Percentiles rank a stretch among this genome's conserved stretches.
Conservation (phyloP, 306 rosid species). For the Carpinus viminea region DNA sequence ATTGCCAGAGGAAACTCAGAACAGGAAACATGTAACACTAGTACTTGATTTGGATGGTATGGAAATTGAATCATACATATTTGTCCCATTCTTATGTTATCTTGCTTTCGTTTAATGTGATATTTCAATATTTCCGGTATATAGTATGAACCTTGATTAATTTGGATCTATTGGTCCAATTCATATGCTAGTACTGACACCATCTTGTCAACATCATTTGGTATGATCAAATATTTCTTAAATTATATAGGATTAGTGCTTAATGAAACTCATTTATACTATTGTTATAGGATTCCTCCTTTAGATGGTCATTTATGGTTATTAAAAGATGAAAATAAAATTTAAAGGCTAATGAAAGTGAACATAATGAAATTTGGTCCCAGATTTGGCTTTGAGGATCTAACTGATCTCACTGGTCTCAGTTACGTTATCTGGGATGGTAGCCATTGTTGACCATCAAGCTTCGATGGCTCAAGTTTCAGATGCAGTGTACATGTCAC, state of each 20-base stretch:
- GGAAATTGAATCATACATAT: slow-evolving; percentile 23
- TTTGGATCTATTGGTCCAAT: neutral
- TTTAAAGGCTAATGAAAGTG: slow-evolving; percentile 3
- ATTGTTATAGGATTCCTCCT: neutral
- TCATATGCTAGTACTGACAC: neutral
- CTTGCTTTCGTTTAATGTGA: slow-evolving; percentile 5
- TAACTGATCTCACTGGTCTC: neutral
- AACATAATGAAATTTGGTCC: slow-evolving; percentile 1
- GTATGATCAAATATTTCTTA: neutral
- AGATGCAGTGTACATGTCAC: neutral
- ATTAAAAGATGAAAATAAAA: neutral
- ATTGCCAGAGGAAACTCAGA: slow-evolving; percentile 55
- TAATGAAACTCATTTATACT: neutral
- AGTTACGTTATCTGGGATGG: neutral
- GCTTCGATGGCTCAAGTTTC: neutral
- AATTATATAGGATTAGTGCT: neutral
- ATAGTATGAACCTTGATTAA: slow-evolving; percentile 1
- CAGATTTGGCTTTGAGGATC: slow-evolving; percentile 1
- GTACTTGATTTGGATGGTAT: slow-evolving; percentile 99
- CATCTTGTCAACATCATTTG: slow-evolving; percentile 3
- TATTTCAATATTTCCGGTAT: slow-evolving; percentile 6
- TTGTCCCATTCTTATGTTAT: slow-evolving; percentile 21
- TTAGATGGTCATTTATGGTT: neutral
- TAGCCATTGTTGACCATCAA: neutral
- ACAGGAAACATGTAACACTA: slow-evolving; percentile 67